Conservation (phyloP, 1,284 basidiomycete genomes). For the Ganoderma lucidum region DNA sequence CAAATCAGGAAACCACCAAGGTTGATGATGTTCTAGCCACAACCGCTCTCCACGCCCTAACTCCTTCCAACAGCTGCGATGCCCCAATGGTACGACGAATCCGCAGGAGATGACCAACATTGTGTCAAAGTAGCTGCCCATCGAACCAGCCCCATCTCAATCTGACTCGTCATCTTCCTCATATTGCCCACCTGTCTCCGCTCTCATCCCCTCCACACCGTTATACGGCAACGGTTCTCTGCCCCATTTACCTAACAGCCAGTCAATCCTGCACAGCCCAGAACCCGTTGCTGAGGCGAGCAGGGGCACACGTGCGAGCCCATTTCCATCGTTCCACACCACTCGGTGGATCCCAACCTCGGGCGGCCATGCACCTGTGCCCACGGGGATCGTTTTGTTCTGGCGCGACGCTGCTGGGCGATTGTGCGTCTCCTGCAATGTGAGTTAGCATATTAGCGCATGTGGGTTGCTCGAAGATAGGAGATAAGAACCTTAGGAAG, state of each 20-base stretch:
- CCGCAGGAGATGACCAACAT: neutral
- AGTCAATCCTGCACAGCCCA: constrained; percentile 88
- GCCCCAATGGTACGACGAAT: constrained; percentile 3
- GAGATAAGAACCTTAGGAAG: constrained; percentile 65
- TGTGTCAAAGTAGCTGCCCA: neutral
- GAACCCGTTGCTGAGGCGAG: constrained; percentile 82
- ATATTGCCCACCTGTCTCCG: constrained; percentile 44
- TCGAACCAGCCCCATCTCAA: constrained; percentile 6
- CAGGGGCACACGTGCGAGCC: constrained; percentile 69
- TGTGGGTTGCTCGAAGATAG: constrained; percentile 8
- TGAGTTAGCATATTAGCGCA: neutral
- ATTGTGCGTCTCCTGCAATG: constrained; percentile 63
- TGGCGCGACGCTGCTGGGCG: constrained; percentile 51
- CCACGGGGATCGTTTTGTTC: constrained; percentile 42
- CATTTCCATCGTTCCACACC: constrained; percentile 81
- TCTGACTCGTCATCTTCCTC: constrained; percentile 45
- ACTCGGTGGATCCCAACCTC: constrained; percentile 81
- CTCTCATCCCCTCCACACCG: constrained; percentile 53
- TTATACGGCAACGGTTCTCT: constrained; percentile 69
- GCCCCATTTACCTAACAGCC: constrained; percentile 72
- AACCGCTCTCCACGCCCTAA: neutral
- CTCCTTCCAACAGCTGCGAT: constrained; percentile 2
- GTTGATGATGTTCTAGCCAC: neutral
- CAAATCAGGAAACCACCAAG: neutral
- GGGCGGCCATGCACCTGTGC: constrained; percentile 77